These are phyloP conservation scores for Boletus sp. DNA, from an alignment of 768 basidiomycete genomes.

Conservation along the genomic window DNA sequence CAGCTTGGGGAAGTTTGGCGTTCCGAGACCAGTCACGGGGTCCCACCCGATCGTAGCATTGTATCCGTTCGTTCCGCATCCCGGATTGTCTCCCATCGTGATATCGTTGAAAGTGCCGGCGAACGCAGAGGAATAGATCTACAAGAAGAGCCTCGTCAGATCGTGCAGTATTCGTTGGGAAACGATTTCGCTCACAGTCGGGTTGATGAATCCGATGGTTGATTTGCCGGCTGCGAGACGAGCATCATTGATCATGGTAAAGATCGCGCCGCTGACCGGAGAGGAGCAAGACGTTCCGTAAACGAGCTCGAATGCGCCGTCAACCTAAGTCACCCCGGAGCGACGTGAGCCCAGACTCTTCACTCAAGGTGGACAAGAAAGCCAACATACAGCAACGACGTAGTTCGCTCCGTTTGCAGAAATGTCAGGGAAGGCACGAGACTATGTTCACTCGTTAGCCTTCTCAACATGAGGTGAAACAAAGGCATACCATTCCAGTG, in stretches of 20 bases:
- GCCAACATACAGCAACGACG: slow-evolving; percentile 16
- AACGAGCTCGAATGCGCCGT: slow-evolving; percentile 34
- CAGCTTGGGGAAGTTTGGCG: slow-evolving; percentile 50
- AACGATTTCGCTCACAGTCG: too few relatives aligned
- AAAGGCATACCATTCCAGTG: too few relatives aligned
- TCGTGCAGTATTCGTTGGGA: too few relatives aligned
- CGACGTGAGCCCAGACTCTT: not conserved
- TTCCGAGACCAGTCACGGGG: slow-evolving; percentile 38
- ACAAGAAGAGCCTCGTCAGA: not conserved
- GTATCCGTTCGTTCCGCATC: slow-evolving; percentile 30
- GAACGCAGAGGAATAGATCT: slow-evolving; percentile 22
- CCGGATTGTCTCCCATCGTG: slow-evolving; percentile 22
- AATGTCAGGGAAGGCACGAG: slow-evolving; percentile 38
- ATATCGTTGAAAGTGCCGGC: slow-evolving; percentile 21
- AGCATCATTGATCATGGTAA: too few relatives aligned
- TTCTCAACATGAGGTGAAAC: slow-evolving; percentile 21
- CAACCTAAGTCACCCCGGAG: slow-evolving; percentile 23
- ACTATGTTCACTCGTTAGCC: slow-evolving; percentile 35
- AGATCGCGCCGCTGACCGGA: slow-evolving; percentile 31
- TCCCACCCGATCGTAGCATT: slow-evolving; percentile 26
- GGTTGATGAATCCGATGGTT: too few relatives aligned
- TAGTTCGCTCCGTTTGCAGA: slow-evolving; percentile 37
- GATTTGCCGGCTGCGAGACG: too few relatives aligned
- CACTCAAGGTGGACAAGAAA: not conserved
- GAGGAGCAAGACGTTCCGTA: slow-evolving; percentile 36